Base-by-base conservation (phyloP, 768 basidiomycete genomes). In the Termitomyces sp. region DNA sequence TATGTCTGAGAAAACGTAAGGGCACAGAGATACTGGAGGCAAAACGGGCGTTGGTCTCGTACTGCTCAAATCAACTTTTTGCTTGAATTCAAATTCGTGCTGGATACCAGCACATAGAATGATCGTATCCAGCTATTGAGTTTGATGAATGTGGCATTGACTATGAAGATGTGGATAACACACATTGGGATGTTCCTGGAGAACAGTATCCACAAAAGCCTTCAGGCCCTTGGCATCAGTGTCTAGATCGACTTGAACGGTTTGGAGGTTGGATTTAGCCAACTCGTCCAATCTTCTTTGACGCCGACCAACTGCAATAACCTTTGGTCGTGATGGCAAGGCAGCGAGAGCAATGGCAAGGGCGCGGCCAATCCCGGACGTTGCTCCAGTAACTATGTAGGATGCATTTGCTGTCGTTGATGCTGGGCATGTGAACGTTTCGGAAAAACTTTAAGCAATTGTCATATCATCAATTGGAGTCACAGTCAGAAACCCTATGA, bases 361-460 rank as follows among this genome's bases (percentile, higher is more conserved):
- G 39, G 80, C 79, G 3, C 83, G 80, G 18, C 86, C 85, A 36
- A 86, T 82, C 36, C 85, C 85, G 35, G 83, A 73, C 4, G 85
- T 85, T 3, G 84, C 84, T 4, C 59, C 59, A 49, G 59, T 60
- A 18, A 60, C 59, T 36, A n/a, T n/a, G n/a, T n/a, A 55, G 32
- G 18, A 60, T 38, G 12, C n/a, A 84, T 84, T 64, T 58, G 38
- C 59, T 60, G 39, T 55, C 54, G 46, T 32, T 60, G 35, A 60
- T 60, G 38, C 44, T 55, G 9, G 58, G 58, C 58, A 59, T 51
- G 28, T 39, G n/a, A 28, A 28, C 28, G 35, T 35, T 46, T 46
- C 12, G 12, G 22, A 20, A n/a, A 45, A 13, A 46, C 20, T 46
- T 45, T 20, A n/a, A 28, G n/a, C 5, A 46, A 22, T 12, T 46